Evolutionary conservation across 169 alveolate genomes (phyloP).

Genomic region (Cryptosporidium felis): DNA sequence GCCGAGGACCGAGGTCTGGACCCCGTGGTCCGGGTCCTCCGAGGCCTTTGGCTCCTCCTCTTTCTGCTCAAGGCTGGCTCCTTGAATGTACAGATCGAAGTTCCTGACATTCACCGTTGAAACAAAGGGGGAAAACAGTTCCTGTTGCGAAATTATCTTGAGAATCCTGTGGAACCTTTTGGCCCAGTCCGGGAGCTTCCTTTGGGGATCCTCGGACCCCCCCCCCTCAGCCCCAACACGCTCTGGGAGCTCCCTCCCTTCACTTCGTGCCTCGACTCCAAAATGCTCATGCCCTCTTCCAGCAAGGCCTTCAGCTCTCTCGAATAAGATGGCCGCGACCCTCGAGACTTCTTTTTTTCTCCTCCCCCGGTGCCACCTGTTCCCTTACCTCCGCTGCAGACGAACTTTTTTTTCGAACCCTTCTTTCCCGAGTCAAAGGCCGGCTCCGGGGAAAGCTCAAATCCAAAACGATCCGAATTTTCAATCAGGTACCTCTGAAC

Average conservation of each 20-base stretch:
- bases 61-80: background rate
- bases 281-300: slow-evolving; percentile 50
- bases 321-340: slow-evolving; percentile 70
- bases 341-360: slow-evolving; percentile 26
- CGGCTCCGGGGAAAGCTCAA: slow-evolving; percentile 68
- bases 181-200: slow-evolving; percentile 61
- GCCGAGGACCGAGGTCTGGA: too few relatives aligned
- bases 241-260: slow-evolving; percentile 9
- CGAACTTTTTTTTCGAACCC: background rate
- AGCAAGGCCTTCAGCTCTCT: slow-evolving; percentile 59
- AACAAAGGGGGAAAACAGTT: slow-evolving; percentile 36
- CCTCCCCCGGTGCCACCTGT: background rate
- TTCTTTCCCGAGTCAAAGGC: background rate
- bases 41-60: too few relatives aligned
- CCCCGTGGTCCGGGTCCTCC: too few relatives aligned
- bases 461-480: slow-evolving; percentile 40
- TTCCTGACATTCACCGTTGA: slow-evolving; percentile 4
- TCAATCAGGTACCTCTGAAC: slow-evolving; percentile 23
- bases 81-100: slow-evolving; percentile 5
- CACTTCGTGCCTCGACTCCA: slow-evolving; percentile 10
- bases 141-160: slow-evolving; percentile 51
- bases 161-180: slow-evolving; percentile 66
- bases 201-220: slow-evolving; percentile 10
- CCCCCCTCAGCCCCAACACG: slow-evolving; percentile 7
- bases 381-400: background rate